Evolutionary conservation across 1,284 basidiomycete species (phyloP).

Genomic region (Cerrena zonata): DNA sequence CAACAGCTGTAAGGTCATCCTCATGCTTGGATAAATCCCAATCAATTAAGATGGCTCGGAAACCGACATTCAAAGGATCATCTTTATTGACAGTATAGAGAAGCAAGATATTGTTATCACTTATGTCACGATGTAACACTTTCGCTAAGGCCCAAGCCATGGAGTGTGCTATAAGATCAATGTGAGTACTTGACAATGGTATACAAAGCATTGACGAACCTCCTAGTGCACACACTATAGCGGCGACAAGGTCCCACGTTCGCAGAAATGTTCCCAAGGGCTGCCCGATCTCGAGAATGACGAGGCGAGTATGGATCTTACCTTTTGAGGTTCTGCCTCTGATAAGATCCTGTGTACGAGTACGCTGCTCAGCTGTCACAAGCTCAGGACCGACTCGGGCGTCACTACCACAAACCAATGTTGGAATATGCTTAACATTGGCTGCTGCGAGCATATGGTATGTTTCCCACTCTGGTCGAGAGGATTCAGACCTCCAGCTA

Average conservation of each 20-base stretch:
- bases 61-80: background rate
- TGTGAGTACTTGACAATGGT: background rate
- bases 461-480: slow-evolving; percentile 1
- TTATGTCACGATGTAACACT: slow-evolving; percentile 3
- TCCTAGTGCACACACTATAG: background rate
- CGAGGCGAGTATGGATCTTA: slow-evolving; percentile 3
- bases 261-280: background rate
- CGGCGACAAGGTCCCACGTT: background rate
- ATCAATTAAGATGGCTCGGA: background rate
- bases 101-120: slow-evolving; percentile 2
- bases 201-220: background rate
- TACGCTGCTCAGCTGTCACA: too few species aligned
- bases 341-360: background rate
- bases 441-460: background rate
- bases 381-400: background rate
- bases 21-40: slow-evolving; percentile 4
- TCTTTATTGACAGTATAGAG: background rate
- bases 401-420: background rate
- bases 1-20: background rate
- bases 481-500: slow-evolving; percentile 6
- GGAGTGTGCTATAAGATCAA: background rate
- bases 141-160: background rate
- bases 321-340: background rate
- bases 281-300: slow-evolving; percentile 1
- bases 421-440: background rate